phyloP scores from a whole-genome alignment of 495 filamentous ascomycete species.

The Barbatosphaeria neglecta region DNA sequence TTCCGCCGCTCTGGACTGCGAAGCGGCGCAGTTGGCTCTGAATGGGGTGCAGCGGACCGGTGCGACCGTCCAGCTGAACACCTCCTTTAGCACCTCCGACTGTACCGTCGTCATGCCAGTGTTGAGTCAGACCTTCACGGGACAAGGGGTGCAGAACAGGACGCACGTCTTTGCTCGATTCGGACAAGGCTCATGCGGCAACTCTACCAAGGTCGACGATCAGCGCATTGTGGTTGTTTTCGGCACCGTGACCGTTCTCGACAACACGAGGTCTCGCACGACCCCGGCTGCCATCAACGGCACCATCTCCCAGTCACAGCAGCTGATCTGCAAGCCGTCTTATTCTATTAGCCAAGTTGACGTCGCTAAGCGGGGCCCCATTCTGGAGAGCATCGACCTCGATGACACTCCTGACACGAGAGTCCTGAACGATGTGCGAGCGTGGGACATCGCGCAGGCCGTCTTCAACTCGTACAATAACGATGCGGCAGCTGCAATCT shows the following conservation, averaged over 20 bases:
- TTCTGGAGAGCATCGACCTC: slow-evolving; percentile 1
- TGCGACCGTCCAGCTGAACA: slow-evolving; percentile 6
- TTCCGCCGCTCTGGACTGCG: slow-evolving; percentile 10
- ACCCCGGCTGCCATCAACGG: slow-evolving; percentile 4
- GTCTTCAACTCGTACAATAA: slow-evolving; percentile 8
- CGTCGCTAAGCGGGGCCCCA: slow-evolving; percentile 6
- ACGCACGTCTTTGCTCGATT: slow-evolving; percentile 6
- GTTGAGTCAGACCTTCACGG: not conserved
- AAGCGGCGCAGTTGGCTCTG: slow-evolving; percentile 6
- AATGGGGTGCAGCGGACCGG: slow-evolving; percentile 2
- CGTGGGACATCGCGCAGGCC: slow-evolving; percentile 12
- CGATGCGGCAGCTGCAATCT: slow-evolving; percentile 1
- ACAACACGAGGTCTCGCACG: not conserved
- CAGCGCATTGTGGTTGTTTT: slow-evolving; percentile 12
- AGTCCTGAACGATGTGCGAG: slow-evolving; percentile 5
- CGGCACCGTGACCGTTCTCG: slow-evolving; percentile 4
- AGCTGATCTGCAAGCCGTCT: slow-evolving; percentile 11
- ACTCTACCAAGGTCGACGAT: slow-evolving; percentile 3
- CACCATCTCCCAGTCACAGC: slow-evolving; percentile 6
- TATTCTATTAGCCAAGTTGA: slow-evolving; percentile 11
- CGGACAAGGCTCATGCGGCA: slow-evolving; percentile 7
- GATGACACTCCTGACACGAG: not conserved
- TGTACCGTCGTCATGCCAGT: slow-evolving; percentile 8
- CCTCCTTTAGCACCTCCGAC: not conserved
- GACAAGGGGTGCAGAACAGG: not conserved